Conservation (phyloP, 169 alveolate genomes). For the Cryptosporidium ubiquitum region DNA sequence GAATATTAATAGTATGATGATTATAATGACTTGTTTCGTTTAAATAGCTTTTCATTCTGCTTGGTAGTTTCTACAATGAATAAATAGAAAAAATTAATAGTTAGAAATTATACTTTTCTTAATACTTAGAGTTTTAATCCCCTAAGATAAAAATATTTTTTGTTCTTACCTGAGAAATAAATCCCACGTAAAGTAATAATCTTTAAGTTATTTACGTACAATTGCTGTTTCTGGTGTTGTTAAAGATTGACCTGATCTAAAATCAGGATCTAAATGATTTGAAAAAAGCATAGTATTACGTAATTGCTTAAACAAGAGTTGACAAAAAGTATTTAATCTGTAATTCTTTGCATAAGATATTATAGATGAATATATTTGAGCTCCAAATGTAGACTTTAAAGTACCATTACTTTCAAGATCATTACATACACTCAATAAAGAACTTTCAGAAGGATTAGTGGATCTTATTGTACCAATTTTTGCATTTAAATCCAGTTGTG, state of each 20-base stretch:
- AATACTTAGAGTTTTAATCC: neutral
- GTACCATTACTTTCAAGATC: slow-evolving; percentile 6
- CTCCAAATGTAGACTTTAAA: slow-evolving; percentile 4
- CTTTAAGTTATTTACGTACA: slow-evolving; percentile 42
- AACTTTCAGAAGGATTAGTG: slow-evolving; percentile 21
- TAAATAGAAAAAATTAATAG: neutral
- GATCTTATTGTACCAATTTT: neutral
- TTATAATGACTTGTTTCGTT: neutral
- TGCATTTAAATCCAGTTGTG: neutral
- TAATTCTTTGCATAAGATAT: slow-evolving; percentile 36
- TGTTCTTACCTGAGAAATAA: slow-evolving; percentile 5
- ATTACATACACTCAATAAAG: slow-evolving; percentile 1
- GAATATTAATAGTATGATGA: no score
- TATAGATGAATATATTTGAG: slow-evolving; percentile 6
- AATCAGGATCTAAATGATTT: neutral
- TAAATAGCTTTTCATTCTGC: neutral
- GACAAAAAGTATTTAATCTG: slow-evolving; percentile 51
- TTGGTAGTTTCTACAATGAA: neutral
- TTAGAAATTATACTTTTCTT: neutral
- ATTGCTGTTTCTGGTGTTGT: neutral
- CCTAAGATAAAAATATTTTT: neutral
- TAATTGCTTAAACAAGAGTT: slow-evolving; percentile 28
- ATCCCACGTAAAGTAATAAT: slow-evolving; percentile 10
- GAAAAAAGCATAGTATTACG: slow-evolving; percentile 38
- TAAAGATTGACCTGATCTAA: neutral